Percentiles rank a stretch among this genome's conserved stretches.
Evolutionary conservation across 2,329 filamentous ascomycete genomes (phyloP).

Genomic region (Venturia aucupariae): DNA sequence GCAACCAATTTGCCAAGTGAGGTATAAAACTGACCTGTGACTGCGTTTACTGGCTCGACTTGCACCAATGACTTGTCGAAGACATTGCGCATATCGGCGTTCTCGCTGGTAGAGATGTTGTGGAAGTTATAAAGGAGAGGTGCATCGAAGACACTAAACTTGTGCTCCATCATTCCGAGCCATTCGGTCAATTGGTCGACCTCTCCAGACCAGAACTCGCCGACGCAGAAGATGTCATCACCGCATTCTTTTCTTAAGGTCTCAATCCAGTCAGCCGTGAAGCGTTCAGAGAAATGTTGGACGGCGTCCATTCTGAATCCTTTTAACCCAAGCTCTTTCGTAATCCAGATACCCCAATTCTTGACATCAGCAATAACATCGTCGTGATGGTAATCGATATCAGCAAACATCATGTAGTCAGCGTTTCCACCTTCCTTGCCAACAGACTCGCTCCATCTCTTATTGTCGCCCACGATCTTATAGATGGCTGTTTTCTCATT

Average conservation of each 20-base stretch:
- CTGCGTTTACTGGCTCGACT: constrained; percentile 44
- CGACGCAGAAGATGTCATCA: constrained; percentile 53
- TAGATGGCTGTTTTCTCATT: constrained; percentile 53
- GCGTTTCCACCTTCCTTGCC: constrained; percentile 56
- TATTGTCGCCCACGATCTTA: constrained; percentile 54
- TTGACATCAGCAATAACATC: constrained; percentile 57
- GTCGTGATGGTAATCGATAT: constrained; percentile 55
- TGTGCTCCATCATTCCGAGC: constrained; percentile 48
- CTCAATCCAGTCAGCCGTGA: constrained; percentile 55
- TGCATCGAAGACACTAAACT: constrained; percentile 56
- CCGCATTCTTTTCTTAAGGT: constrained; percentile 40
- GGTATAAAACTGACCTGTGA: constrained; percentile 34
- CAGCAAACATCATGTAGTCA: constrained; percentile 61
- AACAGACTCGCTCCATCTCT: constrained; percentile 54
- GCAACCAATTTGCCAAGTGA: background rate
- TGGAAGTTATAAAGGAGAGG: constrained; percentile 62
- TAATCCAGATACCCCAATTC: constrained; percentile 60
- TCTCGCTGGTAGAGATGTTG: constrained; percentile 45
- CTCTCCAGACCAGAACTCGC: constrained; percentile 60
- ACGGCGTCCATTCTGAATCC: constrained; percentile 65
- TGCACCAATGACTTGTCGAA: constrained; percentile 53
- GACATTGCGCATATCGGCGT: constrained; percentile 53
- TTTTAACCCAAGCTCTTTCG: constrained; percentile 48
- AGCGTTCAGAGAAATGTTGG: constrained; percentile 62
- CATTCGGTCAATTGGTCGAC: constrained; percentile 47